Evolutionary conservation across 2,329 filamentous ascomycete species (phyloP), one percentile per base, ranked within the genome.

Genomic region (Colletotrichum echinochloae): DNA sequence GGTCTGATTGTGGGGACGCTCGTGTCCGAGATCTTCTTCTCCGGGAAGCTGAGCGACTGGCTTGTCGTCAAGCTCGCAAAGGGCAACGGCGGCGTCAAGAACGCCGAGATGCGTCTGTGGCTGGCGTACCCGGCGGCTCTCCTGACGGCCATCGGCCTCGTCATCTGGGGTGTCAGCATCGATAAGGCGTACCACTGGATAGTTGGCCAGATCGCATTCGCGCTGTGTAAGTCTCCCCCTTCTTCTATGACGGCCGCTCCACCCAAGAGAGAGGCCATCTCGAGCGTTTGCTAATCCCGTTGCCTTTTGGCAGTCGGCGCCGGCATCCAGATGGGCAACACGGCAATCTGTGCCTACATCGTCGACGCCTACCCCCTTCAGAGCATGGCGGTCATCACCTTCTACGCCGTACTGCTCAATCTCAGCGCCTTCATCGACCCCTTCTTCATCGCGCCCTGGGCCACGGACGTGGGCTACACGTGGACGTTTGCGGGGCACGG

Each of bases 301-400:
- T n/a, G n/a, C n/a, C 1, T 30, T 23, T 2, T 2, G 11, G 20
- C 62, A 86, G 85, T 87, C 74, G 85, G 84, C 1, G 83, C 85
- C 1, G 87, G 87, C 23, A 84, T 88, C 71, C 87, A 89, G 71
- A 84, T 88, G 62, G 87, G 87, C 39, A 89, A 89, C 74, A 87
- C 86, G 0, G 83, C 84, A 2, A 78, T 85, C 12, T 85, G 82
- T 54, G 81, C 83, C 7, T 89, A 89, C 74, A 81, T 89, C 20
- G 82, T 89, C 41, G 87, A 89, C 75, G 81, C 81, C 55, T 89
- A 89, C 75, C 86, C 86, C 0, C 76, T 86, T 20, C 86, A 89
- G 74, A 84, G 84, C 46, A 88, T 86, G 76, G 84, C 84, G 51
- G 80, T 86, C 46, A 81, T 88, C 39, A 86, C 83, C 9, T 89